Conservation (phyloP, 805 yeast genomes). For the Sugiyamaella qingdaonensis region DNA sequence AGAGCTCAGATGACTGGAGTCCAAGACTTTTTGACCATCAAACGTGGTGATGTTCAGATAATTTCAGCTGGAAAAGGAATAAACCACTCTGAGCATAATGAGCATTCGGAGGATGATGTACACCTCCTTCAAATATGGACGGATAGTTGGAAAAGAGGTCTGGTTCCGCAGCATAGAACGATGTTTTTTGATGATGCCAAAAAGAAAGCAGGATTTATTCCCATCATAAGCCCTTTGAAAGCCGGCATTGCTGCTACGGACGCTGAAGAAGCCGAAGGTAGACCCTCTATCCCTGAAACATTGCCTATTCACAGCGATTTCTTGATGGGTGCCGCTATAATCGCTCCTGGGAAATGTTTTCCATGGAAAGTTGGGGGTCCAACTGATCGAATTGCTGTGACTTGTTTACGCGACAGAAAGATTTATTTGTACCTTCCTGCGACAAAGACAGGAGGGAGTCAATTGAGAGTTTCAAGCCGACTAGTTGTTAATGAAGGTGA, state of each 20-base stretch:
- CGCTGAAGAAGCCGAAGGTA: not conserved
- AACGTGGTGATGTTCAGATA: constrained; percentile 6
- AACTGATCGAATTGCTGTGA: not conserved
- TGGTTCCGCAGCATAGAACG: constrained; percentile 1
- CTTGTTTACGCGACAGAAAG: not conserved
- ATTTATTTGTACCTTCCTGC: constrained; percentile 4
- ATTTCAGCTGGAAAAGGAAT: constrained; percentile 5
- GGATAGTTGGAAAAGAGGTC: constrained; percentile 1
- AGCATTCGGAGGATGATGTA: not conserved
- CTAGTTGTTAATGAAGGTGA: not conserved
- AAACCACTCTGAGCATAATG: constrained; percentile 7
- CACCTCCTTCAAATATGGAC: constrained; percentile 6
- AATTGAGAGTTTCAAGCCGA: not conserved
- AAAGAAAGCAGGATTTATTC: constrained; percentile 1
- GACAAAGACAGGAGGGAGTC: not conserved
- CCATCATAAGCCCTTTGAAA: constrained; percentile 4
- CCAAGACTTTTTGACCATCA: not conserved
- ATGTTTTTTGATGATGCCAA: not conserved
- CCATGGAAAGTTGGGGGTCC: not conserved
- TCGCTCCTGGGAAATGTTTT: constrained; percentile 2
- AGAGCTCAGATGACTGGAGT: not conserved
- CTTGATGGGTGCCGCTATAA: constrained; percentile 7
- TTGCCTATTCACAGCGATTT: constrained; percentile 6
- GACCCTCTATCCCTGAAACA: not conserved
- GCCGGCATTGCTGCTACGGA: constrained; percentile 5